These are phyloP conservation scores for Tritrichomonas musculus DNA, from an alignment of 208 protist species.

Conservation along the genomic window DNA sequence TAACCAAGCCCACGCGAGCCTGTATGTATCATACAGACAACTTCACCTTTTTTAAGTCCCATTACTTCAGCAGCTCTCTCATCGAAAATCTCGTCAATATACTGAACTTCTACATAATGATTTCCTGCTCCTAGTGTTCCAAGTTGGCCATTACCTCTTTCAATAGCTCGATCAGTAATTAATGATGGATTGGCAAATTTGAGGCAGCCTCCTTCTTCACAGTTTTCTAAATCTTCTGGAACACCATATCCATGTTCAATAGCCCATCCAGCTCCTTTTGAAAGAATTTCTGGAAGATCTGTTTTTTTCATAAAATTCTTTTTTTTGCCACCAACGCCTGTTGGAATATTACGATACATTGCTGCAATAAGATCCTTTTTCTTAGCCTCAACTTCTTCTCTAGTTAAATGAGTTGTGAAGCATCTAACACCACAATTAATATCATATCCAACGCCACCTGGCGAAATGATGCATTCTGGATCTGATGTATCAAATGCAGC, in stretches of 20 bases:
- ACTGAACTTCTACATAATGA: conserved; percentile 64
- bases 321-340: no score
- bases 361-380: background rate
- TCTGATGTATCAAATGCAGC: no score
- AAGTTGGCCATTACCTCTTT: conserved; percentile 64
- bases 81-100: conserved; percentile 71
- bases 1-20: conserved; percentile 71
- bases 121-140: conserved; percentile 76
- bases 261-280: conserved; percentile 70
- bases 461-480: conserved; percentile 66
- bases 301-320: background rate
- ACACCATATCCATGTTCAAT: conserved; percentile 66
- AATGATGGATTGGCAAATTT: conserved; percentile 57
- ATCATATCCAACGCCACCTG: conserved; percentile 70
- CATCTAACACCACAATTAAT: no score
- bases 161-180: conserved; percentile 63
- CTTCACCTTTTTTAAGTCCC: no score
- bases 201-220: conserved; percentile 61
- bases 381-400: conserved; percentile 50
- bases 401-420: conserved; percentile 65
- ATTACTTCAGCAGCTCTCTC: conserved; percentile 51
- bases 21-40: conserved; percentile 70
- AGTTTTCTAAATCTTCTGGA: no score
- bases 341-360: conserved; percentile 8
- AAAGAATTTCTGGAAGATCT: conserved; percentile 59